Evolutionary conservation across 805 yeast genomes (phyloP).

Genomic region (Isabelozyma gotoi): DNA sequence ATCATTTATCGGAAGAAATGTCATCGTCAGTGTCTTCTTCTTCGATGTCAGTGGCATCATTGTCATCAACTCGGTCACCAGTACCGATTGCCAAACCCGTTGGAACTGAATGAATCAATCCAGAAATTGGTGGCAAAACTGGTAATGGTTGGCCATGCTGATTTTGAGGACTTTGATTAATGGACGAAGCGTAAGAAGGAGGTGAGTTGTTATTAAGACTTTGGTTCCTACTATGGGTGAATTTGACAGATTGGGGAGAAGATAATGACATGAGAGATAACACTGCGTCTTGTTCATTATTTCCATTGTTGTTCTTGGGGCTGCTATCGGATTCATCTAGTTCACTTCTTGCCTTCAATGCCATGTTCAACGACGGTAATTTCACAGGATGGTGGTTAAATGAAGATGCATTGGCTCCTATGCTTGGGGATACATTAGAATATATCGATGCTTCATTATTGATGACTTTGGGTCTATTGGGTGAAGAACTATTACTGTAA

Average conservation of each 20-base stretch:
- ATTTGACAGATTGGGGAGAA: slow-evolving; percentile 43
- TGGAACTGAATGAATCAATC: slow-evolving; percentile 13
- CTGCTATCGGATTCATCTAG: background rate
- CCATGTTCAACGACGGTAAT: slow-evolving; percentile 31
- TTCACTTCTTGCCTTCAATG: slow-evolving; percentile 9
- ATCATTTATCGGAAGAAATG: background rate
- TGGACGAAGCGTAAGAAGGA: slow-evolving; percentile 18
- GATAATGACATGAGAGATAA: slow-evolving; percentile 55
- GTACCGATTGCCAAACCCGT: slow-evolving; percentile 5
- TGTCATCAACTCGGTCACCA: slow-evolving; percentile 12
- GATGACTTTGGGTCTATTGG: slow-evolving; percentile 3
- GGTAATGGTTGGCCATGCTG: slow-evolving; percentile 8
- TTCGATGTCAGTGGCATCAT: slow-evolving; percentile 38
- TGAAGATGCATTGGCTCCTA: background rate
- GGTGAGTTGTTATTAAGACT: slow-evolving; percentile 33
- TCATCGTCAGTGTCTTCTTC: slow-evolving; percentile 7
- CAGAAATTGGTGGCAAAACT: slow-evolving; percentile 30
- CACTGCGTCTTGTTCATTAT: slow-evolving; percentile 55
- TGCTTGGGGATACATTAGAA: slow-evolving; percentile 1
- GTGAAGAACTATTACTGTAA: slow-evolving; percentile 11
- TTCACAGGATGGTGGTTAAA: slow-evolving; percentile 6
- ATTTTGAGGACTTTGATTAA: slow-evolving; percentile 10
- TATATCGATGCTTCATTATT: background rate
- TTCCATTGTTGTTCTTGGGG: slow-evolving; percentile 9
- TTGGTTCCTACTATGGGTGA: slow-evolving; percentile 27